These are phyloP conservation scores for Trypanosoma lewisi DNA, from an alignment of 208 protist species.

Conservation along the genomic window DNA sequence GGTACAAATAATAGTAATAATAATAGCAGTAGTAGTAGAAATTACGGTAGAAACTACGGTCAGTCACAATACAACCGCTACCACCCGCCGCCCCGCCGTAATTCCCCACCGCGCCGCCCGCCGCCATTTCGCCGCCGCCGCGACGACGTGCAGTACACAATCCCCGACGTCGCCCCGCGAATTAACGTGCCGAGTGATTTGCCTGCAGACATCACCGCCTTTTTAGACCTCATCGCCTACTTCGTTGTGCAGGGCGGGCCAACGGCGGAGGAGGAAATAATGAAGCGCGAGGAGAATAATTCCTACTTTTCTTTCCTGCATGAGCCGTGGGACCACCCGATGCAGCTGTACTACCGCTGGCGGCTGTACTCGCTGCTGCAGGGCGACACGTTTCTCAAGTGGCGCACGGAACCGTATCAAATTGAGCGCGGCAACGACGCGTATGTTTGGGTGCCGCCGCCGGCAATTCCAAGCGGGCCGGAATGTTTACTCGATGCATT, in stretches of 20 bases:
- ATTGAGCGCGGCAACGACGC: constrained; percentile 52
- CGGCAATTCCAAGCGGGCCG: constrained; percentile 36
- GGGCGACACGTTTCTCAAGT: constrained; percentile 58
- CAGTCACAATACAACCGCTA: background rate
- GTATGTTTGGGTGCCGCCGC: constrained; percentile 74
- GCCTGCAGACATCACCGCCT: constrained; percentile 44
- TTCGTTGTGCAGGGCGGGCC: constrained; percentile 68
- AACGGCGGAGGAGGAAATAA: constrained; percentile 76
- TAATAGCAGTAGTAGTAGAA: background rate
- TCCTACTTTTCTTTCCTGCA: constrained; percentile 63
- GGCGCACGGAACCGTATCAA: constrained; percentile 76
- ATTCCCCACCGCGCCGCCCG: constrained; percentile 13
- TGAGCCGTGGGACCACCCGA: constrained; percentile 43
- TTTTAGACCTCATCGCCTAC: constrained; percentile 70
- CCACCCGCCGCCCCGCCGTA: background rate
- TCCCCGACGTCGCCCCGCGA: constrained; percentile 16
- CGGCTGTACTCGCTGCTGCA: constrained; percentile 81
- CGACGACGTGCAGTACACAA: constrained; percentile 20
- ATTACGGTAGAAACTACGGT: background rate
- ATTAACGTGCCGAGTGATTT: constrained; percentile 35
- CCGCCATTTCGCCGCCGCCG: constrained; percentile 13
- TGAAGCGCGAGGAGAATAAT: constrained; percentile 64
- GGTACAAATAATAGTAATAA: background rate
- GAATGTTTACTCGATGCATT: constrained; percentile 37
- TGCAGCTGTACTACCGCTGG: constrained; percentile 85